These are phyloP conservation scores for Hura crepitans DNA, from an alignment of 441 rosid genomes.

Conservation along the genomic window DNA sequence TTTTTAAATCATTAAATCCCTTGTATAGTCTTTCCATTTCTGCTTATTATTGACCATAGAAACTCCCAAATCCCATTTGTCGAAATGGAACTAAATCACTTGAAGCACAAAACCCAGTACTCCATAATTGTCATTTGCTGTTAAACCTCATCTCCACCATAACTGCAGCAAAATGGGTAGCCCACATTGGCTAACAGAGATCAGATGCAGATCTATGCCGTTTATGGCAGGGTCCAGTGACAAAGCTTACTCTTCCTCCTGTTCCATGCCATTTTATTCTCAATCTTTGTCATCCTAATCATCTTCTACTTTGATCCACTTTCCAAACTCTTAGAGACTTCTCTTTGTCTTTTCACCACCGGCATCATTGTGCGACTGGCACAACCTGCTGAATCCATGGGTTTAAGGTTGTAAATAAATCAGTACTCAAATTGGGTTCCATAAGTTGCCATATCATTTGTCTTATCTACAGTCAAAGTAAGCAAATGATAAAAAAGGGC, in stretches of 20 bases:
- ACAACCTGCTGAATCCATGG: slow-evolving; percentile 34
- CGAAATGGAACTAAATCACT: neutral
- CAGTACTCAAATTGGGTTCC: too few relatives aligned
- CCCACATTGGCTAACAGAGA: slow-evolving; percentile 41
- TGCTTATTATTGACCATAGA: neutral
- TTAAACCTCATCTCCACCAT: slow-evolving; percentile 24
- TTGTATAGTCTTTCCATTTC: neutral
- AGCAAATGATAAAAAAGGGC: too few relatives aligned
- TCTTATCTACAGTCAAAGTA: too few relatives aligned
- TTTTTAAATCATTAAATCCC: neutral
- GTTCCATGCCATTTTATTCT: slow-evolving; percentile 61
- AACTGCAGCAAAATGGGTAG: slow-evolving; percentile 10
- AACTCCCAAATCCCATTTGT: too few relatives aligned
- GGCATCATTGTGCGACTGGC: slow-evolving; percentile 24
- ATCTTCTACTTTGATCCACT: slow-evolving; percentile 56
- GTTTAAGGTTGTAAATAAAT: too few relatives aligned
- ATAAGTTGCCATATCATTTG: too few relatives aligned
- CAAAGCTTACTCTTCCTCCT: slow-evolving; percentile 68
- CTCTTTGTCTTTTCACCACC: slow-evolving; percentile 32
- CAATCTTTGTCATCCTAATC: slow-evolving; percentile 54
- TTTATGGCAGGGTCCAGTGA: slow-evolving; percentile 85
- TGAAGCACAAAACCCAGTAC: neutral
- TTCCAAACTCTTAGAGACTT: slow-evolving; percentile 42
- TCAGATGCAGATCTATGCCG: slow-evolving; percentile 84
- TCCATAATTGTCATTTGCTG: slow-evolving; percentile 21